These are phyloP conservation scores for Botrytis elliptica DNA, from an alignment of 2,329 filamentous ascomycete genomes.

Conservation along the genomic window DNA sequence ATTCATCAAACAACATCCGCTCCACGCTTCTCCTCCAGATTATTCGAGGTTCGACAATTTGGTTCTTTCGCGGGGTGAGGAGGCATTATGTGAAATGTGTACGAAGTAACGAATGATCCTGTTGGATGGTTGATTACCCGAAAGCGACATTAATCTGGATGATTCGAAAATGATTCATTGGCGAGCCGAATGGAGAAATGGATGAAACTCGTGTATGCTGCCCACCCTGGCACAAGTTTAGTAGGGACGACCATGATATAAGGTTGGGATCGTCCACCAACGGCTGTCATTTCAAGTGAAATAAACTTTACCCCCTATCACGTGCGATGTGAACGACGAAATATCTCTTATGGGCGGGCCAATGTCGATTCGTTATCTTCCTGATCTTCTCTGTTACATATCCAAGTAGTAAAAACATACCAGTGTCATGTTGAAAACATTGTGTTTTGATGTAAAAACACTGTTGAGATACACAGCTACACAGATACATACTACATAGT, in stretches of 20 bases:
- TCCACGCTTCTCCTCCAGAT: conserved; percentile 3
- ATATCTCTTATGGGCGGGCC: neutral
- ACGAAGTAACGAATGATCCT: neutral
- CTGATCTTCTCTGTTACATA: neutral
- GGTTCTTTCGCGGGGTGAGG: neutral
- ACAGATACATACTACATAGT: neutral
- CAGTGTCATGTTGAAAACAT: neutral
- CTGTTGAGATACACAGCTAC: neutral
- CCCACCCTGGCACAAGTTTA: neutral
- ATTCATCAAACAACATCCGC: conserved; percentile 13
- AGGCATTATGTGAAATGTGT: neutral
- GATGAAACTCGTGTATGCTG: neutral
- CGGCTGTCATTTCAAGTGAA: neutral
- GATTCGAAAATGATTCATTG: neutral
- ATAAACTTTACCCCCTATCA: conserved; percentile 6
- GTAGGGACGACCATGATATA: neutral
- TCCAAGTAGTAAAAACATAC: neutral
- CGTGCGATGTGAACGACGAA: neutral
- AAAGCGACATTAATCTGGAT: neutral
- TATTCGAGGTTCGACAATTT: neutral
- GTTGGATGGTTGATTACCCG: neutral
- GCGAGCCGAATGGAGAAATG: neutral
- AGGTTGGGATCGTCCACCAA: neutral
- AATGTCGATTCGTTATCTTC: neutral
- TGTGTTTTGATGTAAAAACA: neutral